Base-by-base conservation (phyloP, 352 stramenopile genomes). In the Phytophthora kernoviae region DNA sequence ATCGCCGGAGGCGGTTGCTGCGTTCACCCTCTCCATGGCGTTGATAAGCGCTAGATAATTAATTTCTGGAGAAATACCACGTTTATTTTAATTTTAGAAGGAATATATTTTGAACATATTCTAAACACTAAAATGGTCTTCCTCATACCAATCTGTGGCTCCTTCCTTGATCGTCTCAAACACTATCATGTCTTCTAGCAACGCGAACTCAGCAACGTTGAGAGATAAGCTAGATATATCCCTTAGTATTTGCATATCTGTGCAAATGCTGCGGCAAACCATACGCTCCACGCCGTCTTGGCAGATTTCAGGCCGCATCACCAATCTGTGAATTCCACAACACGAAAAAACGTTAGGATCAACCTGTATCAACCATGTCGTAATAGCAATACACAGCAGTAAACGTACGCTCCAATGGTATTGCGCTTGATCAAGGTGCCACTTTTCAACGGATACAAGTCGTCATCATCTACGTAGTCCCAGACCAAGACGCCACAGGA, bases 401-500 rank as follows among this genome's bases (percentile, higher is more conserved):
- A 52, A 51, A 75, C 70, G 41, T 70, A 81, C 71, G 64, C 72
- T 66, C 72, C 68, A 26, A 71, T 42, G 14, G 58, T 65, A 26
- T 81, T 58, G 18, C 65, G 54, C 39, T 70, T 73, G 30, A 80
- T 67, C 24, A 64, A 54, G 2, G 68, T 75, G 30, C 34, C 37
- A 12, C 50, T 27, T 26, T 51, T 58, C 11, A 70, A 34, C 15
- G 72, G 68, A 21, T 75, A 59, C 34, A 77, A 48, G 20, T 81
- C 69, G 41, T 82, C 69, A 4, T 48, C 57, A 42, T 82, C 73
- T 12, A 79, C 73, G 43, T 62, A 82, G 37, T 79, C 70, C 69
- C 73, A 82, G 2, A 77, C 58, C 30, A 81, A 40, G 18, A 81
- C 62, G 26, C 58, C 69, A 26, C 63, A 66, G 6, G 65, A 66